phyloP scores from a whole-genome alignment of 352 stramenopile genomes.

The Plasmopara viticola region DNA sequence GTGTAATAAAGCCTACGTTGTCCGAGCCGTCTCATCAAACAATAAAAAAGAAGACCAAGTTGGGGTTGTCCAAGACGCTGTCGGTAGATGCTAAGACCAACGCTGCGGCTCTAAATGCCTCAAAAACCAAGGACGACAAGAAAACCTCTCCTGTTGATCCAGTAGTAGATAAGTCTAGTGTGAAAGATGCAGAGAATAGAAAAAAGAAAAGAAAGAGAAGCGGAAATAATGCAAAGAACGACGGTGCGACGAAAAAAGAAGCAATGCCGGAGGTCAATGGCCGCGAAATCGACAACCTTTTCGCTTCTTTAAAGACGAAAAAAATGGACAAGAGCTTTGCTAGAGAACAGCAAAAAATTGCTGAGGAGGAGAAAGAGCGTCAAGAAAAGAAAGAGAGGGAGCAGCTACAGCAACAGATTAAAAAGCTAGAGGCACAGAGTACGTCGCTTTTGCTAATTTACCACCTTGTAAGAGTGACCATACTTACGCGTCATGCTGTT shows the following conservation, averaged over 20 bases:
- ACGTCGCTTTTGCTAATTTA: conserved; percentile 10
- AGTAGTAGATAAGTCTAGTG: too few species aligned
- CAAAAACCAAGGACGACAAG: too few species aligned
- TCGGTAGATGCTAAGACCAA: too few species aligned
- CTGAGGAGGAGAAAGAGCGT: conserved; percentile 35
- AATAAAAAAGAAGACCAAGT: too few species aligned
- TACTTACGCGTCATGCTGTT: not conserved
- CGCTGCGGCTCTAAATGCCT: too few species aligned
- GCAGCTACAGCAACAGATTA: conserved; percentile 69
- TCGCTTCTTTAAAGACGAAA: conserved; percentile 62
- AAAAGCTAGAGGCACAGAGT: conserved; percentile 78
- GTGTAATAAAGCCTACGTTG: too few species aligned
- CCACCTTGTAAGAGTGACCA: not conserved
- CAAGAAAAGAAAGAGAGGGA: conserved; percentile 54
- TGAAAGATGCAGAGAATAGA: conserved; percentile 37
- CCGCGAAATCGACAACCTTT: conserved; percentile 76
- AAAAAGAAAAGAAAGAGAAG: conserved; percentile 55
- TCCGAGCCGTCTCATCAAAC: too few species aligned
- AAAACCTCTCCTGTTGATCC: too few species aligned
- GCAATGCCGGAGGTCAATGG: conserved; percentile 15
- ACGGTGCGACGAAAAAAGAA: conserved; percentile 7
- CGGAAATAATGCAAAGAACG: not conserved
- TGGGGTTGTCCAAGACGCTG: too few species aligned
- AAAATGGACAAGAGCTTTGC: conserved; percentile 64
- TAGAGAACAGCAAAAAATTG: conserved; percentile 46